Conservation (phyloP, 352 stramenopile genomes). For the Pythium volutum region DNA sequence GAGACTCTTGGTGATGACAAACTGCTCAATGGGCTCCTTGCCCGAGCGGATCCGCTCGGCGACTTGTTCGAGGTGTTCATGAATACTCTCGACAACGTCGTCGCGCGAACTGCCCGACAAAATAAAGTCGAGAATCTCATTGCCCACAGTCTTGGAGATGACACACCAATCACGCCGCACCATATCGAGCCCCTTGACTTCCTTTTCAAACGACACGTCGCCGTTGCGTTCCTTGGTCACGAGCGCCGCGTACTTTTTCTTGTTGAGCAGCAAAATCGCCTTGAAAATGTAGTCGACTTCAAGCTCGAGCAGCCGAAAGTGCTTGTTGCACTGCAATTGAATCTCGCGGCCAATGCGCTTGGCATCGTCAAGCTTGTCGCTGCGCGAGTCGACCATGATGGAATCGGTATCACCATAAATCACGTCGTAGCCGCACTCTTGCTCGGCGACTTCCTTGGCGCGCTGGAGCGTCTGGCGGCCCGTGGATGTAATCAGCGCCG, state of each 20-base stretch:
- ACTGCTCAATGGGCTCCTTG: constrained; percentile 95
- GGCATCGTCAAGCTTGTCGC: constrained; percentile 91
- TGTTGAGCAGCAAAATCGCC: constrained; percentile 99
- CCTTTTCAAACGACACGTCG: constrained; percentile 88
- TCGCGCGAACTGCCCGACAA: constrained; percentile 93
- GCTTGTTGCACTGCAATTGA: constrained; percentile 98
- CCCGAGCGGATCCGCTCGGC: constrained; percentile 92
- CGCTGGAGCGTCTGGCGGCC: constrained; percentile 97
- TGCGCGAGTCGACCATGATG: constrained; percentile 98
- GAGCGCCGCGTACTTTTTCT: constrained; percentile 99
- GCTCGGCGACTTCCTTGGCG: constrained; percentile 97
- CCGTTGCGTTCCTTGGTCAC: constrained; percentile 88
- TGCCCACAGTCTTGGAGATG: constrained; percentile 96
- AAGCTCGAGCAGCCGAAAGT: constrained; percentile 98
- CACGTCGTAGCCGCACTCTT: constrained; percentile 97
- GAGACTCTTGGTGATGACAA: constrained; percentile 99
- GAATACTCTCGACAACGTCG: constrained; percentile 95
- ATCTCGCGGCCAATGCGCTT: constrained; percentile 94
- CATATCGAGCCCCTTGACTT: constrained; percentile 98
- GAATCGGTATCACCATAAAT: constrained; percentile 99
- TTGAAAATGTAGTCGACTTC: constrained; percentile 99
- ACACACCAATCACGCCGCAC: constrained; percentile 98
- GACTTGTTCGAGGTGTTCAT: constrained; percentile 93
- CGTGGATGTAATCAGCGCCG: constrained; percentile 98
- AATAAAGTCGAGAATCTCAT: constrained; percentile 97